phyloP scores from a whole-genome alignment of 2,329 filamentous ascomycete genomes.

The Calycina marina region DNA sequence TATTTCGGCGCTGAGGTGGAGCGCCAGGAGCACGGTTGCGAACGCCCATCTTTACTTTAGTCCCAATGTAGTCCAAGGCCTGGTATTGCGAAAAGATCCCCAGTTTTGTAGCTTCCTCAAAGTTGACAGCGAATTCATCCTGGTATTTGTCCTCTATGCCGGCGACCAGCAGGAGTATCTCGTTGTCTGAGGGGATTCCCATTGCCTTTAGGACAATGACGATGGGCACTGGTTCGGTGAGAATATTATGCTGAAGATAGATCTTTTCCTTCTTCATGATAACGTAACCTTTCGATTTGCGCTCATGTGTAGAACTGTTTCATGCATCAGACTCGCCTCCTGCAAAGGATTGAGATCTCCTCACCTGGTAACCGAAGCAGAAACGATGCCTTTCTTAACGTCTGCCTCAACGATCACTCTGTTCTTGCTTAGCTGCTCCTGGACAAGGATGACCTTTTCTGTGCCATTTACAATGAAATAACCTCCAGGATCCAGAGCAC shows the following conservation, averaged over 20 bases:
- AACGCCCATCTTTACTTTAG: constrained; percentile 74
- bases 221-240: constrained; percentile 88
- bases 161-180: constrained; percentile 82
- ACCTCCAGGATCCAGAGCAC: constrained; percentile 85
- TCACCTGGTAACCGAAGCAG: constrained; percentile 74
- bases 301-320: constrained; percentile 80
- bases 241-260: constrained; percentile 78
- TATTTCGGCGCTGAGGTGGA: constrained; percentile 51
- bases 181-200: constrained; percentile 85
- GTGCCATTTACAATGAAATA: constrained; percentile 98
- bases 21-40: constrained; percentile 35
- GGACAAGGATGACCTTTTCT: constrained; percentile 96
- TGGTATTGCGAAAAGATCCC: constrained; percentile 89
- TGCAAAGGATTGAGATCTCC: neutral
- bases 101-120: constrained; percentile 76
- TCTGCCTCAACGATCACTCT: constrained; percentile 93
- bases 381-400: constrained; percentile 81
- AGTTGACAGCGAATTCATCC: constrained; percentile 89
- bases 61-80: constrained; percentile 82
- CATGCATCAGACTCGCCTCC: neutral
- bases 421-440: constrained; percentile 98
- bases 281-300: constrained; percentile 96
- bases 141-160: constrained; percentile 81
- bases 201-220: constrained; percentile 87
- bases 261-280: constrained; percentile 87